Evolutionary conservation across 2,329 filamentous ascomycete species (phyloP).

Genomic region (Neurospora crassa): DNA sequence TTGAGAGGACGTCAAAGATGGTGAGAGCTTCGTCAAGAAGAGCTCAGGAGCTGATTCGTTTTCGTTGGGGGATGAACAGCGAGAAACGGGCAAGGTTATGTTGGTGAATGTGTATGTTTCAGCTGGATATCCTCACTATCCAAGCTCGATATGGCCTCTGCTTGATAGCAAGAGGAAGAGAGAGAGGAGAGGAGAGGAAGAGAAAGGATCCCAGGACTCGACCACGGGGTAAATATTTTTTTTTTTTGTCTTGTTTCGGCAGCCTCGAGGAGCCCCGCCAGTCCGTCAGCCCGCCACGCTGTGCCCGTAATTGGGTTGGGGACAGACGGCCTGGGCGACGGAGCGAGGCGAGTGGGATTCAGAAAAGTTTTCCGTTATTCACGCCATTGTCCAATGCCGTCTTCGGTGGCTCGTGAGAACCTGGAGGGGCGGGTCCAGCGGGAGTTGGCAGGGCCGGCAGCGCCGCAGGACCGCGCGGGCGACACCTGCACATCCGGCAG

Average conservation of each 20-base stretch:
- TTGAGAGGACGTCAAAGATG: neutral
- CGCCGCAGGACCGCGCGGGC: neutral
- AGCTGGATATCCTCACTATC: constrained; percentile 14
- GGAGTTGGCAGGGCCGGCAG: constrained; percentile 1
- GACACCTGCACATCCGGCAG: neutral
- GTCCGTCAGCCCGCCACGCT: constrained; percentile 7
- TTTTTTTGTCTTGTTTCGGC: neutral
- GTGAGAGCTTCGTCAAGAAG: constrained; percentile 1
- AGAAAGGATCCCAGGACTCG: constrained; percentile 1
- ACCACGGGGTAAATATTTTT: neutral
- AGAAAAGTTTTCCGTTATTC: constrained; percentile 5
- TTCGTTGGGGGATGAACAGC: neutral
- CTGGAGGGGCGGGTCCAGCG: neutral
- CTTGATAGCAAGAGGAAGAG: constrained; percentile 7
- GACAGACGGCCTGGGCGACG: neutral
- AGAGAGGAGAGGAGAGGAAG: constrained; percentile 3
- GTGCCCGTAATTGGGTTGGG: neutral
- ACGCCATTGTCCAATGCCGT: neutral
- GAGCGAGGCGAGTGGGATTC: neutral
- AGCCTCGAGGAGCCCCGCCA: constrained; percentile 9
- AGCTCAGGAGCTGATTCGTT: constrained; percentile 5
- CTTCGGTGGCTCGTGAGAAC: neutral
- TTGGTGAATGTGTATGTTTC: constrained; percentile 7
- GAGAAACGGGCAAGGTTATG: neutral
- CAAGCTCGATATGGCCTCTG: constrained; percentile 14